phyloP scores from a whole-genome alignment of 305 asterid species.

The Fraxinus velutina region DNA sequence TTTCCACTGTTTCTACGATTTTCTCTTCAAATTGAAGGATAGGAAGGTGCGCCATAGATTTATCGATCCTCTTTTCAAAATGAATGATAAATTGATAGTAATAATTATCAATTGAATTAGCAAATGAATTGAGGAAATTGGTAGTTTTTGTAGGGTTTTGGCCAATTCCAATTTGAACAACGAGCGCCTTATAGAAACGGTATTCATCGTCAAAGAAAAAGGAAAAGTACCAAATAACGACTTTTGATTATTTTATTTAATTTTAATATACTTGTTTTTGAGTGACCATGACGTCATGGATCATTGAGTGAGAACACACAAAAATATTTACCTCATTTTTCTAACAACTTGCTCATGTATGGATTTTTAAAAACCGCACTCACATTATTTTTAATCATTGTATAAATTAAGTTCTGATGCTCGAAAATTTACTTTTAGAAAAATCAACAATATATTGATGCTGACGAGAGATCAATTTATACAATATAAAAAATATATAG shows the following conservation, averaged over 20 bases:
- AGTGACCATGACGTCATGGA: neutral
- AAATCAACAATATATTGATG: neutral
- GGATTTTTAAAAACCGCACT: no score
- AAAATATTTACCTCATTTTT: neutral
- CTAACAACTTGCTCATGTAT: neutral
- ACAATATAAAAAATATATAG: neutral
- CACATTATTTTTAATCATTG: neutral
- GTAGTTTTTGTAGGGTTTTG: conserved; percentile 23
- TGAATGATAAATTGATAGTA: neutral
- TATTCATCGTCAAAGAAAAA: neutral
- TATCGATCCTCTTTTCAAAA: neutral
- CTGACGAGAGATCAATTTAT: neutral
- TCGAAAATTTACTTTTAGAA: neutral
- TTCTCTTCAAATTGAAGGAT: conserved; percentile 78
- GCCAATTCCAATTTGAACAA: neutral
- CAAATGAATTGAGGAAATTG: neutral
- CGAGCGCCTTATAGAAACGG: neutral
- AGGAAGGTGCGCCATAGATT: conserved; percentile 59
- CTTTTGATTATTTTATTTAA: neutral
- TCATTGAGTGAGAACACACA: neutral
- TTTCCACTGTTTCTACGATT: conserved; percentile 64
- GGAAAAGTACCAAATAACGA: neutral
- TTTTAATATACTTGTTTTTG: neutral
- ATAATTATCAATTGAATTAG: neutral
- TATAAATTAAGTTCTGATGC: neutral